These are phyloP conservation scores for Amanita inopinata DNA, from an alignment of 768 basidiomycete species.

Conservation along the genomic window DNA sequence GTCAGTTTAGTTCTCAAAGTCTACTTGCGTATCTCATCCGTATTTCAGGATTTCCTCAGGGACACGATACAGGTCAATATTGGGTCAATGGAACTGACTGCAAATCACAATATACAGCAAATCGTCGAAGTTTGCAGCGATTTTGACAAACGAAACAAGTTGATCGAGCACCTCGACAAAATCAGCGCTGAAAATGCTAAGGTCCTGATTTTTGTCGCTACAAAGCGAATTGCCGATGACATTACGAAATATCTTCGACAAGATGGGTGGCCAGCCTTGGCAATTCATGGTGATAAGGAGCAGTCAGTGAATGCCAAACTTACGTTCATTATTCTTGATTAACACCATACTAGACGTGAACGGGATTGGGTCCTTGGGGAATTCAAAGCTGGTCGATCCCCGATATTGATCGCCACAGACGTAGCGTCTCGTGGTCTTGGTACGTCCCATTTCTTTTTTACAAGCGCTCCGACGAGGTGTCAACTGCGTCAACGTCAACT, in stretches of 20 bases:
- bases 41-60: constrained; percentile 75
- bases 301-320: constrained; percentile 53
- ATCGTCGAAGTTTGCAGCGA: constrained; percentile 95
- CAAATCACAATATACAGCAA: constrained; percentile 96
- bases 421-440: constrained; percentile 99
- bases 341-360: constrained; percentile 54
- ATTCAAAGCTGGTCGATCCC: constrained; percentile 96
- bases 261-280: constrained; percentile 99
- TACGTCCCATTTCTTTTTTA: constrained; percentile 51
- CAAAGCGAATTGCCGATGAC: constrained; percentile 96
- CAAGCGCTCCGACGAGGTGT: constrained; percentile 36
- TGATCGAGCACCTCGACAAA: constrained; percentile 94
- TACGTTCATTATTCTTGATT: not conserved
- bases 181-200: constrained; percentile 97
- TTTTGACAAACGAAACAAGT: constrained; percentile 92
- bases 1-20: constrained; percentile 27
- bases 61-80: constrained; percentile 99
- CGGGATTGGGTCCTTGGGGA: constrained; percentile 99
- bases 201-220: constrained; percentile 96
- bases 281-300: constrained; percentile 99
- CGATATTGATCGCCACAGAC: constrained; percentile 97
- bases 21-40: not conserved
- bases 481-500: constrained; percentile 19
- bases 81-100: constrained; percentile 95
- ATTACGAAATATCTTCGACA: constrained; percentile 95